These are phyloP conservation scores for Austroboletus novae-zelandiae DNA, from an alignment of 1,284 basidiomycete species.

Conservation along the genomic window DNA sequence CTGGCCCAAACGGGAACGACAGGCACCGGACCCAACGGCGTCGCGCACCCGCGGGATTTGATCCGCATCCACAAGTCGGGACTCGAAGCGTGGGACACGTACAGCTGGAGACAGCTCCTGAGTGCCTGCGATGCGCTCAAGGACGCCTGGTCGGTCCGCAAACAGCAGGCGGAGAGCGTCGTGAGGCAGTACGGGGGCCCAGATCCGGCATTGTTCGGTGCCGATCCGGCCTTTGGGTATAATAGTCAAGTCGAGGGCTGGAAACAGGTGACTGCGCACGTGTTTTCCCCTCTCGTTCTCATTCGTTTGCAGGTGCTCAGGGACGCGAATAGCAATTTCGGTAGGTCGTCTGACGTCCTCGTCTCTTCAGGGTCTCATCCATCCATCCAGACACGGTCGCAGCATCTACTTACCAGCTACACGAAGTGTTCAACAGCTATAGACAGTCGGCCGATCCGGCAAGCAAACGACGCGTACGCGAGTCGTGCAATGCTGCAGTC, in stretches of 20 bases:
- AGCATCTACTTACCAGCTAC: slow-evolving; percentile 58
- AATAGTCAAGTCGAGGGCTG: slow-evolving; percentile 42
- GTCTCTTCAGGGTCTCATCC: not conserved
- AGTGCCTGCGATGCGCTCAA: slow-evolving; percentile 51
- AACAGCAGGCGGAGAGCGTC: slow-evolving; percentile 43
- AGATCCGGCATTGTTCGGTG: slow-evolving; percentile 25
- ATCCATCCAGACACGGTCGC: slow-evolving; percentile 45
- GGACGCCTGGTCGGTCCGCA: slow-evolving; percentile 48
- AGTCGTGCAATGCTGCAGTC: slow-evolving; percentile 60
- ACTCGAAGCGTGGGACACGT: slow-evolving; percentile 57
- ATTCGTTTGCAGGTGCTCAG: slow-evolving; percentile 43
- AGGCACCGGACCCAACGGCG: slow-evolving; percentile 26
- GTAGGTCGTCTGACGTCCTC: slow-evolving; percentile 30
- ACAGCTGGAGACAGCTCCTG: slow-evolving; percentile 58
- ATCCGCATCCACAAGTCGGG: slow-evolving; percentile 52
- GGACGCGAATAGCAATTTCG: slow-evolving; percentile 49
- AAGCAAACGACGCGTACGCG: slow-evolving; percentile 57
- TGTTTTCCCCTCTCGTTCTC: not conserved
- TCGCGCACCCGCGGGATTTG: slow-evolving; percentile 53
- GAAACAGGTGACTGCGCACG: slow-evolving; percentile 41
- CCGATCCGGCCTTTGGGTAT: slow-evolving; percentile 28
- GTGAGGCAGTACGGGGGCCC: slow-evolving; percentile 39
- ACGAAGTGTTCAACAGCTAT: slow-evolving; percentile 56
- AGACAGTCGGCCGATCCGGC: slow-evolving; percentile 54
- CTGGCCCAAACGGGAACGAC: no score